phyloP scores from a whole-genome alignment of 352 stramenopile genomes.

The Pythium rishiriense region DNA sequence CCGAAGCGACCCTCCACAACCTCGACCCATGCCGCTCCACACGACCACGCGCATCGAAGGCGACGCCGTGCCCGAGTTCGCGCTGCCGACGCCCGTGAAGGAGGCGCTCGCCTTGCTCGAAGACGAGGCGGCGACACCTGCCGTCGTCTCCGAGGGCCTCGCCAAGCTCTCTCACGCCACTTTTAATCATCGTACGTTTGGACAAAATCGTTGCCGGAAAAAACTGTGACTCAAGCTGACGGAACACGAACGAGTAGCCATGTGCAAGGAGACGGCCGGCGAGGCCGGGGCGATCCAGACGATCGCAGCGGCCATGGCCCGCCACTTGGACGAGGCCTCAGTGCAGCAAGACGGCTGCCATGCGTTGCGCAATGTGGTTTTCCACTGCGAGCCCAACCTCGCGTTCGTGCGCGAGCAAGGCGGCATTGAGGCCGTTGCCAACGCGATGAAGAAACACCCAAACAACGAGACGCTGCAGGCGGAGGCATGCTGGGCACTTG shows the following conservation, averaged over 20 bases:
- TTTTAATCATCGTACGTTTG: slow-evolving; percentile 69
- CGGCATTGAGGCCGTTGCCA: slow-evolving; percentile 59
- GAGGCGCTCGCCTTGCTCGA: slow-evolving; percentile 62
- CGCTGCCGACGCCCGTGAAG: slow-evolving; percentile 45
- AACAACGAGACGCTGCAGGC: slow-evolving; percentile 69
- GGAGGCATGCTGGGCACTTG: slow-evolving; percentile 70
- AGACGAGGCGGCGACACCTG: slow-evolving; percentile 41
- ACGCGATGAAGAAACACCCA: slow-evolving; percentile 61
- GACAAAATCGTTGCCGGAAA: not conserved
- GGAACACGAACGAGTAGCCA: slow-evolving; percentile 28
- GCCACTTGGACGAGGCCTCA: slow-evolving; percentile 59
- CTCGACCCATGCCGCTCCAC: slow-evolving; percentile 33
- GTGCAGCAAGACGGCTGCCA: slow-evolving; percentile 76
- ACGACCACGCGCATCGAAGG: slow-evolving; percentile 54
- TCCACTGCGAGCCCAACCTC: slow-evolving; percentile 72
- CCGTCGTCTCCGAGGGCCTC: slow-evolving; percentile 57
- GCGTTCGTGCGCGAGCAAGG: slow-evolving; percentile 58
- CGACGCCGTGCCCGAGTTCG: slow-evolving; percentile 37
- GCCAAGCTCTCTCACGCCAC: slow-evolving; percentile 73
- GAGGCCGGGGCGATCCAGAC: slow-evolving; percentile 50
- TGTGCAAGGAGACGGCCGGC: slow-evolving; percentile 68
- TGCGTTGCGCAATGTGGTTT: slow-evolving; percentile 72
- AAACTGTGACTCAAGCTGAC: not conserved
- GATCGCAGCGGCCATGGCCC: slow-evolving; percentile 67
- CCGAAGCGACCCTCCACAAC: not conserved